Conservation (phyloP, 208 protist genomes). For the Crithidia expoeki region DNA sequence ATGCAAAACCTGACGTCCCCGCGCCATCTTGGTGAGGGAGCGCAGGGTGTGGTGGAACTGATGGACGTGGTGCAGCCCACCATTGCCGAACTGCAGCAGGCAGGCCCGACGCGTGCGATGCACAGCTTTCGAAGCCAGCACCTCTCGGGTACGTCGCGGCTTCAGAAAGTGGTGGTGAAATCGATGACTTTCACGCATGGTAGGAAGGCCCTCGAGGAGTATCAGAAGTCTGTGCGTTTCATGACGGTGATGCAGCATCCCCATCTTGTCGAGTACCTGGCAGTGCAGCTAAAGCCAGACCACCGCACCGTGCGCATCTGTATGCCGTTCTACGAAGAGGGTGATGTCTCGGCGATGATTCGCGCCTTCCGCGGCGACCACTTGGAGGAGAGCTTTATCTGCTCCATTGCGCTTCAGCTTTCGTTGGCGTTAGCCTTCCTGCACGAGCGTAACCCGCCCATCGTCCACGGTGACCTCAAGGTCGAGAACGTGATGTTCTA, state of each 20-base stretch:
- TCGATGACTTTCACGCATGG: conserved; percentile 44
- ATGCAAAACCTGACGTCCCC: conserved; percentile 44
- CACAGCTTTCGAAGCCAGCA: conserved; percentile 39
- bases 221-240: conserved; percentile 77
- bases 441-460: conserved; percentile 77
- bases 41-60: conserved; percentile 65
- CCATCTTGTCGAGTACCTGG: conserved; percentile 78
- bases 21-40: conserved; percentile 56
- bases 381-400: conserved; percentile 61
- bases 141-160: conserved; percentile 18
- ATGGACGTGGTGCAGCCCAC: conserved; percentile 45
- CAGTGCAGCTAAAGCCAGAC: conserved; percentile 63
- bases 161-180: conserved; percentile 66
- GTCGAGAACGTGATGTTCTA: conserved; percentile 77
- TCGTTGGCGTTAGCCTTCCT: conserved; percentile 57
- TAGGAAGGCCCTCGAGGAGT: conserved; percentile 39
- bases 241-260: conserved; percentile 65
- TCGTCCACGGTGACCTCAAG: conserved; percentile 87
- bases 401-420: conserved; percentile 68
- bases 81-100: conserved; percentile 31
- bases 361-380: conserved; percentile 41
- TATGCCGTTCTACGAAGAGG: conserved; percentile 81
- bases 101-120: conserved; percentile 27
- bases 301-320: conserved; percentile 52
- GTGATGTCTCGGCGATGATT: conserved; percentile 60